Evolutionary conservation across 169 alveolate genomes (phyloP).

Genomic region (Plasmodium fragile): DNA sequence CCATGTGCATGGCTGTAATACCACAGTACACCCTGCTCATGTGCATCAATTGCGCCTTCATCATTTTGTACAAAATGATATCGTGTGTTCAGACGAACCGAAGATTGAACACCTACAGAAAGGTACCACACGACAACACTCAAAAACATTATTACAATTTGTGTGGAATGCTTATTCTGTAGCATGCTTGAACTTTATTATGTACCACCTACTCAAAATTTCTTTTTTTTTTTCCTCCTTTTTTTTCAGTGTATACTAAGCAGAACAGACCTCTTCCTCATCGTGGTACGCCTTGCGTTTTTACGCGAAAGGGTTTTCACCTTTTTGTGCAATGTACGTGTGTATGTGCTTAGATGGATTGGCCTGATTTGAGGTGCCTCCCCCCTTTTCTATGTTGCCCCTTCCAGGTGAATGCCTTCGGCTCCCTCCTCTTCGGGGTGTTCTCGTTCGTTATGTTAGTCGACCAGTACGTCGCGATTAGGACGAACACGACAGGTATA

Average conservation of each 20-base stretch:
- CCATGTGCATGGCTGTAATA: neutral
- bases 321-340: neutral
- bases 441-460: constrained; percentile 55
- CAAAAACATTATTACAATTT: neutral
- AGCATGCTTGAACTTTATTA: neutral
- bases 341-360: neutral
- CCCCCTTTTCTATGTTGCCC: neutral
- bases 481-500: constrained; percentile 69
- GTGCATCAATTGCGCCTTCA: constrained; percentile 27
- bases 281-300: constrained; percentile 11
- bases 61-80: constrained; percentile 29
- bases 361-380: neutral
- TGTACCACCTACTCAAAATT: neutral
- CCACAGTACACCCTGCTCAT: constrained; percentile 41
- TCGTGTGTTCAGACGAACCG: constrained; percentile 16
- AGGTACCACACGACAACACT: neutral
- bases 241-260: constrained; percentile 37
- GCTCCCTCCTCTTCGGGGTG: constrained; percentile 59
- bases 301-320: neutral
- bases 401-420: constrained; percentile 22
- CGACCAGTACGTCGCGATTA: constrained; percentile 61
- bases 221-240: neutral
- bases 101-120: neutral
- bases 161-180: neutral
- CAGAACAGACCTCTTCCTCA: constrained; percentile 29